Base-by-base conservation (phyloP, 768 basidiomycete genomes). In the Trametopsis cervina region DNA sequence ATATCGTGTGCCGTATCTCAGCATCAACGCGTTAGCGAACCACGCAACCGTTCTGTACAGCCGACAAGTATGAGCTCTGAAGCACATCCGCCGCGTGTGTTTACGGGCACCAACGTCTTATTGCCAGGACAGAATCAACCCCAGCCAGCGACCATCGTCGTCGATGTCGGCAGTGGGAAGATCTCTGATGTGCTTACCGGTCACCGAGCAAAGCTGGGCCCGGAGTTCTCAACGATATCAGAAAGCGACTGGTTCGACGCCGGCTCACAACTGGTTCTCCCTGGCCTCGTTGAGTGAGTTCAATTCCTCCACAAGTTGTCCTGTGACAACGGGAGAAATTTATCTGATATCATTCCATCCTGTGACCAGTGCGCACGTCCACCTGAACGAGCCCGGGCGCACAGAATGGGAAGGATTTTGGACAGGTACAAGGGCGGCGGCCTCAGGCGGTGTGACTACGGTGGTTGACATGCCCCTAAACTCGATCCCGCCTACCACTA, bases 401-500 rank as follows among this genome's bases (percentile, higher is more conserved):
- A 90, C 89, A 2, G 81, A 85, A 50, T 96, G 93, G 93, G 93
- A 96, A 61, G 93, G 93, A 0, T 95, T 96, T 62, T 78, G 75
- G 68, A 89, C 90, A 0, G 93, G 91, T n/a, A 94, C 93, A 1
- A 69, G 73, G 46, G 95, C 95, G 17, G 95, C 95, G 1, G 80
- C 83, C 1, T 86, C 91, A 1, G 95, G 95, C 18, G 96, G 95
- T 5, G 81, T 97, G n/a, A 97, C 94, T 6, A 90, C 91, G 4
- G 71, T 98, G 18, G 84, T 97, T 25, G 96, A 98, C 67, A 99
- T 98, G 95, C 96, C 95, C 2, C 72, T 99, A 46, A 97, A 99
- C 65, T 95, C 93, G 2, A 89, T 98, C 46, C 95, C 95, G 1
- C 92, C 96, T 0, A 97, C 96, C 0, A 94, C 91, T 1, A 93